These are phyloP conservation scores for Termitomyces sp. DNA, from an alignment of 768 basidiomycete species.

Conservation along the genomic window DNA sequence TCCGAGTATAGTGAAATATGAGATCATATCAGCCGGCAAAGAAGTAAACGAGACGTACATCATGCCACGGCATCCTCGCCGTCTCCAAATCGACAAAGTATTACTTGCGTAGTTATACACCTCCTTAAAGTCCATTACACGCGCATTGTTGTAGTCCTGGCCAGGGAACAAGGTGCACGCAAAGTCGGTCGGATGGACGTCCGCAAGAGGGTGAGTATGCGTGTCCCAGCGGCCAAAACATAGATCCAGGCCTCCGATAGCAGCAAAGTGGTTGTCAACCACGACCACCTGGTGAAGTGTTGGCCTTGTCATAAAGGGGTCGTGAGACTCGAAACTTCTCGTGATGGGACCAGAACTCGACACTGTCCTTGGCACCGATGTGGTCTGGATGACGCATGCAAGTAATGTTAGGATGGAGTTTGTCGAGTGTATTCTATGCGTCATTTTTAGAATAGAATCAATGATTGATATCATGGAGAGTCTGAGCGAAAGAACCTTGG, in stretches of 20 bases:
- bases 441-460: no score
- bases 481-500: constrained; percentile 43
- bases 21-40: not conserved
- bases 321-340: constrained; percentile 50
- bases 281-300: constrained; percentile 51
- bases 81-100: constrained; percentile 61
- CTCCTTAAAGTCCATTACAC: constrained; percentile 78
- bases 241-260: constrained; percentile 90
- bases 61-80: constrained; percentile 93
- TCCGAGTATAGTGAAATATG: not conserved
- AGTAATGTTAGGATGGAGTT: constrained; percentile 80
- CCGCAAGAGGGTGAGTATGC: constrained; percentile 82
- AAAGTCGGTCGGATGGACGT: constrained; percentile 88
- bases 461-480: not conserved
- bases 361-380: constrained; percentile 75
- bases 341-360: constrained; percentile 90
- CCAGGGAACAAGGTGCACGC: constrained; percentile 83
- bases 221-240: constrained; percentile 99
- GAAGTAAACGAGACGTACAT: constrained; percentile 43
- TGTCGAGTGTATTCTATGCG: constrained; percentile 64
- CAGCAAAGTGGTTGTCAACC: constrained; percentile 81
- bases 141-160: constrained; percentile 90
- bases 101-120: constrained; percentile 77
- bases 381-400: constrained; percentile 91
- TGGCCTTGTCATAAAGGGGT: not conserved